A percentile compares a stretch with the other conserved stretches of the same genome.
Conservation (phyloP, 371 early-diverging fungal species). For the Mortierella sp. region DNA sequence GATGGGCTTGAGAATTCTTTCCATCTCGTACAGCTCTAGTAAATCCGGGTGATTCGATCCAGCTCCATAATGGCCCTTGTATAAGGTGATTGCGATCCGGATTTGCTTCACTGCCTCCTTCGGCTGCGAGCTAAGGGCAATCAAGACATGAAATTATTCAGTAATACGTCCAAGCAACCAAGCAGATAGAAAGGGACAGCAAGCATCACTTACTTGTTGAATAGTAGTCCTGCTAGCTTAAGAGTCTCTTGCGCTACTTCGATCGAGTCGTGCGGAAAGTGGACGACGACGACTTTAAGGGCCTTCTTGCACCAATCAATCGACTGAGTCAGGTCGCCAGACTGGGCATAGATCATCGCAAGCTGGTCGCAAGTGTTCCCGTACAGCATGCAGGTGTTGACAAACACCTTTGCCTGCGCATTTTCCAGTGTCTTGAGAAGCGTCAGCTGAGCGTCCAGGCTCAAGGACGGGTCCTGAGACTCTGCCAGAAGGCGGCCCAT, state of each 20-base stretch:
- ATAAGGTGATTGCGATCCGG: slow-evolving; percentile 36
- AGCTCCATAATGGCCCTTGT: slow-evolving; percentile 42
- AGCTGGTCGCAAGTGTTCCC: slow-evolving; percentile 49
- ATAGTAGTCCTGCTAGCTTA: slow-evolving; percentile 43
- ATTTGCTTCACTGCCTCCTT: slow-evolving; percentile 47
- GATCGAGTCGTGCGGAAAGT: slow-evolving; percentile 48
- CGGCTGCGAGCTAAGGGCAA: slow-evolving; percentile 22
- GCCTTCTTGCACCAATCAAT: slow-evolving; percentile 48
- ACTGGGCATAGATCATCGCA: slow-evolving; percentile 37
- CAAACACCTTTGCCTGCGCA: slow-evolving; percentile 28
- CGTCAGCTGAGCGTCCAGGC: slow-evolving; percentile 6
- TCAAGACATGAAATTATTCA: background rate
- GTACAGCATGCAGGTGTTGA: slow-evolving; percentile 39
- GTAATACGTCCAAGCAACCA: too few species aligned
- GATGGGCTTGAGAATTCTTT: slow-evolving; percentile 19
- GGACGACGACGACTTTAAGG: slow-evolving; percentile 36
- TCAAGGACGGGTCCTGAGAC: slow-evolving; percentile 22
- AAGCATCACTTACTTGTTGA: slow-evolving; percentile 39
- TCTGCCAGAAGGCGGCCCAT: slow-evolving; percentile 33
- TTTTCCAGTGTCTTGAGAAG: slow-evolving; percentile 34
- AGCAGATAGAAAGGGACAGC: background rate
- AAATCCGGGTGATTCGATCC: slow-evolving; percentile 38
- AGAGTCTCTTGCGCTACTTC: slow-evolving; percentile 51
- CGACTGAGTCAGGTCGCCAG: slow-evolving; percentile 30
- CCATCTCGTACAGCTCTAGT: slow-evolving; percentile 52